Base-by-base conservation (phyloP, 257 asterid genomes). In the Rauvolfia tetraphylla region DNA sequence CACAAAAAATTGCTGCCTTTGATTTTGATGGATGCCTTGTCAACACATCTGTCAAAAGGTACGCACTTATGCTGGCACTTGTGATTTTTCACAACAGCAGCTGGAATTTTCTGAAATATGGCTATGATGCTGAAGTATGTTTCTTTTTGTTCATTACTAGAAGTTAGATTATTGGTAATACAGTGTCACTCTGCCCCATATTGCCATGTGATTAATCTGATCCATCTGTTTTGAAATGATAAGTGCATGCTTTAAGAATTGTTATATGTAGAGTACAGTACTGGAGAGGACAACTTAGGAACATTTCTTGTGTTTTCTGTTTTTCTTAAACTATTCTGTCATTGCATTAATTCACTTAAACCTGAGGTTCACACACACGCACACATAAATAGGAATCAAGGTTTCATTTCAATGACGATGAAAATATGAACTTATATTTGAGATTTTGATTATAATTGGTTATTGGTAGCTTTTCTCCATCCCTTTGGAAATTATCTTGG, bases 21-120 rank as follows among this genome's bases (percentile, higher is more conserved):
- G 98, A 95, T 89, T 95, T 95, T 87, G 99, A 95, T 83, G 99
- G 99, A 77, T 92, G 98, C 78, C 95, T 92, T 72, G 99, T 92
- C 8, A 91, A 88, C 70, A 92, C 98, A 79, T 84, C 91, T 53
- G 96, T 95, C 84, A 90, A 74, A 78, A 92, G 89, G 98, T 95
- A 87, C 36, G 70, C n/a, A n/a, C 66, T 71, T 49, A 73, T 76
- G 48, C 41, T 73, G 34, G 44, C 44, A 48, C 80, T 71, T 71
- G 38, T 71, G 53, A 72, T 71, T 48, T 69, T 33, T 59, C n/a
- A 39, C 68, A 68, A 68, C 57, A 38, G 33, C 33, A 46, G 39
- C 15, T 31, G 46, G 33, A 38, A 10, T 51, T 15, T 34, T 38
- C 18, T 63, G 25, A 38, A 53, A 42, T 57, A 34, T 17, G 3